Evolutionary conservation across 2,329 filamentous ascomycete species (phyloP).

Genomic region (Huntiella omanensis): DNA sequence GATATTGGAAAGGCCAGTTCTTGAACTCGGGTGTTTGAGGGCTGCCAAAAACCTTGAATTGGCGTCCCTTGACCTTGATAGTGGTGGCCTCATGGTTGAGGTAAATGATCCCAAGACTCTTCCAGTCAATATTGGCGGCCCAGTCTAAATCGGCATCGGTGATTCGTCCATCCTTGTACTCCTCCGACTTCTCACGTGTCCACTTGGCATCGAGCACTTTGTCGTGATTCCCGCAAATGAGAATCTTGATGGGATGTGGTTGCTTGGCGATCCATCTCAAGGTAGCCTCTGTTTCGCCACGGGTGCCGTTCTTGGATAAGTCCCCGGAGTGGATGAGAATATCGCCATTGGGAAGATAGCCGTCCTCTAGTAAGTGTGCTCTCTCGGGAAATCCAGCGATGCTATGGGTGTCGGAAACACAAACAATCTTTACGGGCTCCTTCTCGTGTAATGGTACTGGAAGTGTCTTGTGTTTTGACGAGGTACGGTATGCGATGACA

Average conservation of each 20-base stretch:
- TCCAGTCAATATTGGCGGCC: neutral
- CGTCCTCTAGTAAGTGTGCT: slow-evolving; percentile 10
- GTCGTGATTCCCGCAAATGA: slow-evolving; percentile 30
- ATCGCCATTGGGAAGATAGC: slow-evolving; percentile 22
- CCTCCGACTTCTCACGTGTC: neutral
- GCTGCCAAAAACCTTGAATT: slow-evolving; percentile 13
- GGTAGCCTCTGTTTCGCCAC: slow-evolving; percentile 54
- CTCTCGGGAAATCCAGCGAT: neutral
- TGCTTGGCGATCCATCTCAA: slow-evolving; percentile 43
- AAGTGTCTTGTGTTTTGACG: too few relatives aligned
- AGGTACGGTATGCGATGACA: too few relatives aligned
- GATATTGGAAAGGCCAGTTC: slow-evolving; percentile 26
- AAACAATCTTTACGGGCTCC: slow-evolving; percentile 18
- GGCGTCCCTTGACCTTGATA: neutral
- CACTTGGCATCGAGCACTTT: slow-evolving; percentile 16
- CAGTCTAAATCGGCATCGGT: neutral
- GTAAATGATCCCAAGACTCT: slow-evolving; percentile 39
- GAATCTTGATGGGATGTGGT: slow-evolving; percentile 24
- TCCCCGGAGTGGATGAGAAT: slow-evolving; percentile 30
- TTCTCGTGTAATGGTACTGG: neutral
- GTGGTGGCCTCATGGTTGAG: slow-evolving; percentile 46
- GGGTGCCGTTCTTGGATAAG: slow-evolving; percentile 39
- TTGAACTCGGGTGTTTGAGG: slow-evolving; percentile 18
- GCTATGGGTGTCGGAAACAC: slow-evolving; percentile 26
- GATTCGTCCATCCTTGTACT: neutral